Base-by-base conservation (phyloP, 2,329 filamentous ascomycete genomes). In the Clonostachys sp. region DNA sequence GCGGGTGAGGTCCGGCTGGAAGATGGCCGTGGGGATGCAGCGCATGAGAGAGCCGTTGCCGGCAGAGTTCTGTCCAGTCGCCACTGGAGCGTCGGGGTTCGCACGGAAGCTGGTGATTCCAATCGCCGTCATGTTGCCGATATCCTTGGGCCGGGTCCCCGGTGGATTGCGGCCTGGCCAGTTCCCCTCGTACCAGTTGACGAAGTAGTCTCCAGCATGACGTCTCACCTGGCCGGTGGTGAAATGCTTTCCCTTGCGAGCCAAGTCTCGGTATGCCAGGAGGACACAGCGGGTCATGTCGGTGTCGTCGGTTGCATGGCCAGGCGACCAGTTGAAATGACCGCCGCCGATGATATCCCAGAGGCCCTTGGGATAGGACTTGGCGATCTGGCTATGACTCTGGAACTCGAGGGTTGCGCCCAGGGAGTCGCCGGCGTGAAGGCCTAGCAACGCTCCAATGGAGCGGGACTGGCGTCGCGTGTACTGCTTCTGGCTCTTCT, bases 11-110 rank as follows among this genome's bases (percentile, higher is more conserved):
- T 64, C 59, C 0, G 14, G 17, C 24, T 61, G 60, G 45, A 75
- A 73, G 12, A 74, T 51, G 0, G 58, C 72, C 1, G 71, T 75
- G 0, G 73, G 65, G 2, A 75, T 60, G 50, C 73, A 75, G 5
- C 73, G 62, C 73, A 75, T 75, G 49, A 76, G 52, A 35, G 65
- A 70, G 5, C 73, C 72, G 46, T 76, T 75, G 12, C 73, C 73
- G 1, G 68, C 66, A 7, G 53, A 54, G 5, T 64, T 68, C 2
- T 51, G 44, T 0, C 72, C 73, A 0, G 69, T 67, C 4, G 24
- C 68, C 67, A 4, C 72, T 72, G 0, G 62, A 59, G 0, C 42
- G 55, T 3, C 53, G 55, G 5, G 62, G 61, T 45, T 73, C 61
- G 5, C 51, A 36, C 0, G 56, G 47, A 65, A 74, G 2, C 35